Conservation (phyloP, 2,329 filamentous ascomycete species). For the Aspergillus fijiensis region DNA sequence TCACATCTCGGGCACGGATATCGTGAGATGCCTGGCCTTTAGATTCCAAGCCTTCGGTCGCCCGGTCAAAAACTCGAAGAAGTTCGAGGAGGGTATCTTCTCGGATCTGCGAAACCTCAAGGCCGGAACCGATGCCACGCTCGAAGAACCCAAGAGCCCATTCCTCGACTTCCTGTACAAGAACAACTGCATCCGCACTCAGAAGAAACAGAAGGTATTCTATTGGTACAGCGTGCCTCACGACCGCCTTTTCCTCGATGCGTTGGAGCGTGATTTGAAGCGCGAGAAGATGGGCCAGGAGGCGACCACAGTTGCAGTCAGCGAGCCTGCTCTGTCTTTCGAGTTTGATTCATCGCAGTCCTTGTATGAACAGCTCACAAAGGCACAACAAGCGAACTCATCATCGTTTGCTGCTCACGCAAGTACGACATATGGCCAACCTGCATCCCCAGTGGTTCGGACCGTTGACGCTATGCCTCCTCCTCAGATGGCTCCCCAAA, state of each 20-base stretch:
- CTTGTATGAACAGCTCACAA: constrained; percentile 98
- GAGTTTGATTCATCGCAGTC: constrained; percentile 99
- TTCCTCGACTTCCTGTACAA: constrained; percentile 99
- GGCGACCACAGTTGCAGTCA: constrained; percentile 92
- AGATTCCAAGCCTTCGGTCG: constrained; percentile 97
- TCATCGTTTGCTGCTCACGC: constrained; percentile 88
- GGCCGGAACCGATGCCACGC: constrained; percentile 93
- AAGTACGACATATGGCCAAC: constrained; percentile 64
- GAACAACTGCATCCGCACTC: constrained; percentile 99
- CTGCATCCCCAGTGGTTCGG: constrained; percentile 84
- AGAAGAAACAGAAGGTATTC: constrained; percentile 99
- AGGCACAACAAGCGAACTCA: constrained; percentile 97
- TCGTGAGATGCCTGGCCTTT: constrained; percentile 96
- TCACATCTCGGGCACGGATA: constrained; percentile 98
- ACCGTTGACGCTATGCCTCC: constrained; percentile 89
- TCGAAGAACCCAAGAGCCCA: constrained; percentile 97
- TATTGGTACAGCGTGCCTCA: constrained; percentile 99
- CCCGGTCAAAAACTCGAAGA: constrained; percentile 99
- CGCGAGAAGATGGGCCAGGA: constrained; percentile 99
- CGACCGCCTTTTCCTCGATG: constrained; percentile 95
- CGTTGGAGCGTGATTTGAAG: constrained; percentile 94
- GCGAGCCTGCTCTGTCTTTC: constrained; percentile 95
- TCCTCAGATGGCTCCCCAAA: constrained; percentile 77
- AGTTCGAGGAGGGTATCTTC: constrained; percentile 99
- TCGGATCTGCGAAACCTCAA: constrained; percentile 97